Percentiles rank a stretch among this genome's conserved stretches.
Evolutionary conservation across 2,329 filamentous ascomycete species (phyloP).

Genomic region (Ophiostoma sp.): DNA sequence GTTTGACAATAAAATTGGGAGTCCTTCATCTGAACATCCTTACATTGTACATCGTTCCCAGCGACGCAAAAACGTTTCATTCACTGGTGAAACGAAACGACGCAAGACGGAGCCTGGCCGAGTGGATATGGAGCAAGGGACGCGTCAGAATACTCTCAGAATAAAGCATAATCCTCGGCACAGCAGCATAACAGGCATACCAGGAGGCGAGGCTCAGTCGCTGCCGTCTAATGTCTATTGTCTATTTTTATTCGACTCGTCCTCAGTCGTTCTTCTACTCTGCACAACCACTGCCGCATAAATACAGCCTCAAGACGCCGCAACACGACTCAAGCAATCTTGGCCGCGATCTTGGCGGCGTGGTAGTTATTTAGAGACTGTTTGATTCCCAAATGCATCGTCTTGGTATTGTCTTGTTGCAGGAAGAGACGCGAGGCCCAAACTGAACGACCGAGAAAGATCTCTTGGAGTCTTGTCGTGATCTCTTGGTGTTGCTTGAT

Average conservation of each 20-base stretch:
- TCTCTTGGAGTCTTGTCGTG: background rate
- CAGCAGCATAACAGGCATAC: background rate
- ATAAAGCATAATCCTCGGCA: background rate
- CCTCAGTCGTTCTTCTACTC: background rate
- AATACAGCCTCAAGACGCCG: background rate
- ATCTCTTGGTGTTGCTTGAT: conserved; percentile 1
- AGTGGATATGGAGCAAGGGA: background rate
- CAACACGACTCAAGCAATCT: background rate
- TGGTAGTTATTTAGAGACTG: background rate
- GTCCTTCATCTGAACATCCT: background rate
- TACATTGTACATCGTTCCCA: background rate
- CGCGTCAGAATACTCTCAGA: background rate
- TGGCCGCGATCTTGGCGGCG: background rate
- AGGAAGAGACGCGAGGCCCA: background rate
- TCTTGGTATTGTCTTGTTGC: background rate
- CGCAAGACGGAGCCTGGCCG: background rate
- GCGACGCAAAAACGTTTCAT: background rate
- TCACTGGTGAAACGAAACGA: background rate
- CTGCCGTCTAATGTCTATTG: background rate
- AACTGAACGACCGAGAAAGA: background rate
- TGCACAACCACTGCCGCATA: background rate
- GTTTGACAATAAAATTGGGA: background rate
- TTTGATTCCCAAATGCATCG: background rate
- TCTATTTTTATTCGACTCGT: background rate
- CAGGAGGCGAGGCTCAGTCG: background rate